Evolutionary conservation across 2,329 filamentous ascomycete genomes (phyloP), one percentile per base, ranked within the genome.

Genomic region (Daldinia eschscholtzii): DNA sequence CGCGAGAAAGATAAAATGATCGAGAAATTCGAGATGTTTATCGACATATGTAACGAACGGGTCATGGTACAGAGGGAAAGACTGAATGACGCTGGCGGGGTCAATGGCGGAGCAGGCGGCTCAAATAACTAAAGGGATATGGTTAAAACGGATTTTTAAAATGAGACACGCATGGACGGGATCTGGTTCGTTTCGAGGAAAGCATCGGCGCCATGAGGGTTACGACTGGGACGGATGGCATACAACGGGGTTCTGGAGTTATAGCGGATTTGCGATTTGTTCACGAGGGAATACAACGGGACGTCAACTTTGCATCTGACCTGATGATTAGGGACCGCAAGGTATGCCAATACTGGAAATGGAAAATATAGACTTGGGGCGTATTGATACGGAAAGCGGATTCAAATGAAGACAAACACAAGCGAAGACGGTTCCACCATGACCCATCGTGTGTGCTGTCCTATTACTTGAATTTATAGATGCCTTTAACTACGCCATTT

Each of bases 41-140:
- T 91, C 74, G 89, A 91, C 77, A 89, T 91, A 61, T 91, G 88
- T 76, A 91, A 91, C 73, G 84, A 89, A 76, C 82, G 89, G 57
- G 88, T 91, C 68, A 91, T 91, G 83, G 82, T 89, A 60, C 87
- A 89, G 76, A 81, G 88, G 57, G 85, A 88, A 74, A 82, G 85
- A 68, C 80, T 90, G 13, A 76, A 76, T 56, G 77, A 79, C 46
- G 73, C 73, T 78, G 78, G 75, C 63, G 75, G 76, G 68, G 69
- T 65, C 55, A 72, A 68, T 50, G 72, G 71, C 48, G 75, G 71
- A 55, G 55, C 74, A n/a, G 61, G 74, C 9, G 72, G 72, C 57
- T 63, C 72, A 26, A 73, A 58, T 65, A 75, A 65, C 50, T 75
- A 68, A 70, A 62, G 42, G 59, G 63, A 60, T 66, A 70, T 73